Conservation (phyloP, 768 basidiomycete genomes). For the Suillus discolor region DNA sequence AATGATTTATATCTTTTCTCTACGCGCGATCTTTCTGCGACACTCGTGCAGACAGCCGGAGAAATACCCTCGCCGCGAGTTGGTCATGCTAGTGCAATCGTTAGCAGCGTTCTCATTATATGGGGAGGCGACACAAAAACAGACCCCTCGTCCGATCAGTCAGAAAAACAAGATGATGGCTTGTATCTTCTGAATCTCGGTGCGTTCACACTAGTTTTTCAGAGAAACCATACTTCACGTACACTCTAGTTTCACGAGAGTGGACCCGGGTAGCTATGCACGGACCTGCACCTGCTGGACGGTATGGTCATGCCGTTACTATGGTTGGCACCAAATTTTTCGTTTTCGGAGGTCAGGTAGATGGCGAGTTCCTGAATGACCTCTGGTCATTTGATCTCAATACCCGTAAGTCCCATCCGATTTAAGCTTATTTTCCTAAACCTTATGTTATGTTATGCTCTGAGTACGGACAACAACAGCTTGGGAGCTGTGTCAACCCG, state of each 20-base stretch:
- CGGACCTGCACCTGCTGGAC: conserved; percentile 78
- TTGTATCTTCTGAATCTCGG: conserved; percentile 94
- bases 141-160: conserved; percentile 56
- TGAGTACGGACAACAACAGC: conserved; percentile 79
- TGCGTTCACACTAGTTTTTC: conserved; percentile 41
- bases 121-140: conserved; percentile 99
- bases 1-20: conserved; percentile 96
- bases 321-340: conserved; percentile 93
- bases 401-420: conserved; percentile 61
- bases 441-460: conserved; percentile 15
- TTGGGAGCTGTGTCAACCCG: conserved; percentile 81
- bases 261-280: conserved; percentile 89
- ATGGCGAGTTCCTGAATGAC: conserved; percentile 93
- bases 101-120: conserved; percentile 93
- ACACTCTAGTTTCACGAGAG: conserved; percentile 76
- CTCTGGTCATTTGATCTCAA: conserved; percentile 96
- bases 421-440: neutral
- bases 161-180: conserved; percentile 87
- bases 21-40: conserved; percentile 75
- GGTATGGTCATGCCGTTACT: conserved; percentile 95
- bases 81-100: conserved; percentile 95
- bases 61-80: conserved; percentile 88
- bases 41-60: conserved; percentile 84
- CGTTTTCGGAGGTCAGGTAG: conserved; percentile 95
- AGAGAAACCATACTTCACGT: neutral